Percentiles rank a stretch among this genome's conserved stretches.
phyloP scores from a whole-genome alignment of 176 grass and related monocot species.

The Alopecurus myosuroides region DNA sequence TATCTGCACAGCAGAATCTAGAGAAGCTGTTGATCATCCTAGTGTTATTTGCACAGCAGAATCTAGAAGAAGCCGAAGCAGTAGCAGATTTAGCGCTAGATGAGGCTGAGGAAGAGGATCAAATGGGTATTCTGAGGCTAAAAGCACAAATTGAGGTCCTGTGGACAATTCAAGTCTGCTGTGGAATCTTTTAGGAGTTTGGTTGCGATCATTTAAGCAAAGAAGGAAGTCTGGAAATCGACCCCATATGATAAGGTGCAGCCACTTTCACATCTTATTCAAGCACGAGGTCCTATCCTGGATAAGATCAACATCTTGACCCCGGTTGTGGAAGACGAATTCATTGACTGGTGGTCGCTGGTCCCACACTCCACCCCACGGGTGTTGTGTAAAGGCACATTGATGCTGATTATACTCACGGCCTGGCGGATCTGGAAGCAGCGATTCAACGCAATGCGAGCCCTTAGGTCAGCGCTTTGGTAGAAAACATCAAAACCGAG shows the following conservation, averaged over 20 bases:
- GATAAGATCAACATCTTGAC: no score
- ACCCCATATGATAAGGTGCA: conserved; percentile 52
- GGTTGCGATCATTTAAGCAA: conserved; percentile 72
- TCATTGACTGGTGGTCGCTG: no score
- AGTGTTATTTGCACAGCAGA: conserved; percentile 72
- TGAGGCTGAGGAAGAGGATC: conserved; percentile 66
- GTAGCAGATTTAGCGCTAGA: conserved; percentile 80
- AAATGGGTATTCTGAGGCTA: conserved; percentile 68
- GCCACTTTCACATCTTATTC: background rate
- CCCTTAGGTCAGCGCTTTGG: no score
- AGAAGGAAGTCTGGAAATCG: conserved; percentile 53
- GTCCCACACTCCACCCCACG: no score
- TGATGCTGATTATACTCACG: no score
- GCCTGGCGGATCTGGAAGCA: no score
- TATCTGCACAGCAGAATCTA: no score
- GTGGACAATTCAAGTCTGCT: conserved; percentile 66
- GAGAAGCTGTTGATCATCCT: conserved; percentile 83
- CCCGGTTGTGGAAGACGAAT: no score
- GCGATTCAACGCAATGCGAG: no score
- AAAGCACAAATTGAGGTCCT: conserved; percentile 74
- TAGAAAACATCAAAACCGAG: no score
- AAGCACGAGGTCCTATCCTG: no score
- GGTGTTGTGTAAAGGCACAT: no score
- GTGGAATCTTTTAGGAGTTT: conserved; percentile 77
- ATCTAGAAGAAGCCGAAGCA: conserved; percentile 73